Evolutionary conservation across 148 eudicot species (phyloP), one percentile per base, ranked within the genome.

Genomic region (Rheum nobile): DNA sequence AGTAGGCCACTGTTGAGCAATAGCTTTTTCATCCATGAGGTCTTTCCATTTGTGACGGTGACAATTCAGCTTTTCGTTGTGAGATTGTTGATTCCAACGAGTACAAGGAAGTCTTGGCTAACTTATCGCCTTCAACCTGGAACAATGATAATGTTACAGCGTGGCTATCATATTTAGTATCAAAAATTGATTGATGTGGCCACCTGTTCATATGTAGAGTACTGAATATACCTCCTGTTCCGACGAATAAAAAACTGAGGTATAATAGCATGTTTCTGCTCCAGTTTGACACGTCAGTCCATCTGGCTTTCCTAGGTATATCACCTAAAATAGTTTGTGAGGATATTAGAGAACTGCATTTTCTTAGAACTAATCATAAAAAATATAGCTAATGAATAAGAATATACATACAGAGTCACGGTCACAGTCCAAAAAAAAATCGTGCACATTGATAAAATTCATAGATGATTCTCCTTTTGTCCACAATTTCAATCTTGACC

Each of bases 271-370:
- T 17, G 98, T 91, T 78, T 91, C 97, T 19, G 93, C 83, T 38
- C 98, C 98, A 0, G 96, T 95, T 75, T 95, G 97, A 80, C 97
- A 95, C 39, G 90, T 87, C 37, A 96, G 97, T n/a, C 97, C 98
- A 81, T 95, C 96, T 59, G 98, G 97, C 84, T 82, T 88, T 74
- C 97, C 98, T 50, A 91, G 82, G 84, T 95, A 95, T 78, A 95
- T 87, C 41, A 94, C 82, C 98, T 94, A 80, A 16, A 37, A 22
- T 34, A 74, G 38, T 16, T 39, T 19, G 48, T 16, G 43, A 8
- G 16, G 32, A 67, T 26, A 67, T 57, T 41, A 48, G 29, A 35
- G 14, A 52, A 35, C 8, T 32, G n/a, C 34, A 29, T 14, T 22
- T 48, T 12, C 52, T 31, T 29, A 48, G 10, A 29, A 61, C 19